A percentile compares a stretch with the other conserved stretches of the same genome.
These are phyloP conservation scores for Pterocarpus santalinus DNA, from an alignment of 306 rosid species.

Conservation along the genomic window DNA sequence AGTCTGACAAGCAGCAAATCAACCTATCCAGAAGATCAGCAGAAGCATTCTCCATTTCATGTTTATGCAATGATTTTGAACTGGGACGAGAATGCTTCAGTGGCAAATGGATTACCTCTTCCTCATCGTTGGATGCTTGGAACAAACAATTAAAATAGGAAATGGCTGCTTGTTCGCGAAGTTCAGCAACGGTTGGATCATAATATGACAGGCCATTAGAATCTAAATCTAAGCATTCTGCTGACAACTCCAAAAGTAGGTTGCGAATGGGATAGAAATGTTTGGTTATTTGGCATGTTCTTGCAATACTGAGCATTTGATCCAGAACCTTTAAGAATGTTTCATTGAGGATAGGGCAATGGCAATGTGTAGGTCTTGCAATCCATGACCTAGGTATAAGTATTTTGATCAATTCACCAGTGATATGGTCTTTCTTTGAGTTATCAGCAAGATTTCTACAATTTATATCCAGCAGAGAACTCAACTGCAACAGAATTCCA, in stretches of 20 bases:
- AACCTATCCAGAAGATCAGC: slow-evolving; percentile 73
- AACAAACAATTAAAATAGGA: slow-evolving; percentile 88
- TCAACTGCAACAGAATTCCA: slow-evolving; percentile 86
- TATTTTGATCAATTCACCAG: slow-evolving; percentile 68
- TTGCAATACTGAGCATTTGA: slow-evolving; percentile 83
- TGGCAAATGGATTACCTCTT: slow-evolving; percentile 48
- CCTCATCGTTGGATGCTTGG: slow-evolving; percentile 71
- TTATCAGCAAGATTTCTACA: slow-evolving; percentile 84
- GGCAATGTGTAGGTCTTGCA: slow-evolving; percentile 67
- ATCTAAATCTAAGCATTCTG: slow-evolving; percentile 77
- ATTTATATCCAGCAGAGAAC: slow-evolving; percentile 78
- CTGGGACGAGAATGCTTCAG: slow-evolving; percentile 53
- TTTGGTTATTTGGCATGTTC: slow-evolving; percentile 58
- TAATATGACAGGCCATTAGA: slow-evolving; percentile 59
- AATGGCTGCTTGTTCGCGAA: slow-evolving; percentile 82
- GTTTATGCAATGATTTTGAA: slow-evolving; percentile 53
- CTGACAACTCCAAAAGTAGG: slow-evolving; percentile 75
- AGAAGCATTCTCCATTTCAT: slow-evolving; percentile 59
- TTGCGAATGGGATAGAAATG: slow-evolving; percentile 57
- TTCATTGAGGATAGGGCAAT: slow-evolving; percentile 80
- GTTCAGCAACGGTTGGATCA: slow-evolving; percentile 86
- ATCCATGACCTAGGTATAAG: slow-evolving; percentile 73
- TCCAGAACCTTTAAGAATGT: slow-evolving; percentile 75
- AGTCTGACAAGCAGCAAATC: slow-evolving; percentile 76
- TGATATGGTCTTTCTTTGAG: slow-evolving; percentile 75